A percentile compares a stretch with the other conserved stretches of the same genome.
phyloP scores from a whole-genome alignment of 441 rosid species.

The Corymbia citriodora region DNA sequence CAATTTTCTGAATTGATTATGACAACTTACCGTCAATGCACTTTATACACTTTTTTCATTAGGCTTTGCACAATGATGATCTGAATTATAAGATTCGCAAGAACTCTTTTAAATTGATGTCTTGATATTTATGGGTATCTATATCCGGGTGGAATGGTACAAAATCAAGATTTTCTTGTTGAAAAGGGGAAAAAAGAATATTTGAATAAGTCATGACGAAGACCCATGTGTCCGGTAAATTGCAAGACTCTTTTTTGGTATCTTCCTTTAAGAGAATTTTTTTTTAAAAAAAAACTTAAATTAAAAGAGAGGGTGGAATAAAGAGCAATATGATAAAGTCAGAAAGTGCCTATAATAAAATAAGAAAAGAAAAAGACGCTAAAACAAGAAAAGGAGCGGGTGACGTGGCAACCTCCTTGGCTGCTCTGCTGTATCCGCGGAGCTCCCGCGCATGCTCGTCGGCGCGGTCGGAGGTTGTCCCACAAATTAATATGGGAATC shows the following conservation, averaged over 20 bases:
- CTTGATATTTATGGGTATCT: accelerated
- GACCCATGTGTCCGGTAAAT: neutral
- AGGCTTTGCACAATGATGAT: accelerated
- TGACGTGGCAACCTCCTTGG: neutral
- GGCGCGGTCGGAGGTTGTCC: too few species aligned
- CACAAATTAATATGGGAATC: too few species aligned
- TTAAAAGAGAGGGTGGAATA: accelerated
- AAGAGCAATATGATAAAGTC: neutral
- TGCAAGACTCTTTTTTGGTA: neutral
- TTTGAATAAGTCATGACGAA: neutral
- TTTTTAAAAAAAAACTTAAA: neutral
- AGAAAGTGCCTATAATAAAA: neutral
- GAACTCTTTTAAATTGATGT: accelerated
- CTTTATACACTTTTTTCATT: neutral
- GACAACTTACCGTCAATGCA: too few species aligned
- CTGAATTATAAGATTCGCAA: accelerated
- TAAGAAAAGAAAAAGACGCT: accelerated
- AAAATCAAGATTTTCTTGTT: accelerated
- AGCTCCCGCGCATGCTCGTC: neutral
- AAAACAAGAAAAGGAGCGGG: neutral
- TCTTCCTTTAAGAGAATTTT: neutral
- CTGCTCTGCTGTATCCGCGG: neutral
- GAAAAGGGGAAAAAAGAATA: neutral
- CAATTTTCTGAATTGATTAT: too few species aligned
- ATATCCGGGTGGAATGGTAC: neutral